Percentiles rank a stretch among this genome's conserved stretches.
These are phyloP conservation scores for Diphasiastrum complanatum DNA, from an alignment of 83 land plant species.

Conservation along the genomic window DNA sequence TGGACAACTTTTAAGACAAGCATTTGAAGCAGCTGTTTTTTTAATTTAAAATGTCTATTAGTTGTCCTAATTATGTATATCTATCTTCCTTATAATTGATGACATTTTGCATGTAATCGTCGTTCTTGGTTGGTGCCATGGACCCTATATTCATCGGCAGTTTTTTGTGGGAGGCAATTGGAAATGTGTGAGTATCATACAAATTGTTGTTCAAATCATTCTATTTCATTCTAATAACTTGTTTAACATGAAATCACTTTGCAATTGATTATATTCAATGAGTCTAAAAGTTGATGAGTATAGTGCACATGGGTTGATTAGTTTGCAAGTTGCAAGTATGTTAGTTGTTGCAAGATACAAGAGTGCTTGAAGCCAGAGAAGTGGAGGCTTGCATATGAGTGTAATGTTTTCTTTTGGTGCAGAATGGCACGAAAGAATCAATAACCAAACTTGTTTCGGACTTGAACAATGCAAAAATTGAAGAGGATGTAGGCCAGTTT, in stretches of 20 bases:
- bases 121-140: neutral
- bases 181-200: slow-evolving; percentile 77
- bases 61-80: too few relatives aligned
- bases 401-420: neutral
- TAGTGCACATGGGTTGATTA: too few relatives aligned
- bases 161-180: slow-evolving; percentile 99
- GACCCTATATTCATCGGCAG: slow-evolving; percentile 37
- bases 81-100: slow-evolving; percentile 1
- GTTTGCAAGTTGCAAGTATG: too few relatives aligned
- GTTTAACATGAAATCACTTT: too few relatives aligned
- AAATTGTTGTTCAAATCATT: too few relatives aligned
- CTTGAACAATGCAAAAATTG: slow-evolving; percentile 69
- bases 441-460: slow-evolving; percentile 83
- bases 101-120: neutral
- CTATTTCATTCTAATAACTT: too few relatives aligned
- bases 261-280: too few relatives aligned
- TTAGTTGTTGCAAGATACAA: too few relatives aligned
- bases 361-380: too few relatives aligned
- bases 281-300: too few relatives aligned
- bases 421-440: slow-evolving; percentile 88
- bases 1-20: neutral
- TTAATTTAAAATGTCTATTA: neutral
- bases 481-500: slow-evolving; percentile 78
- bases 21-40: neutral
- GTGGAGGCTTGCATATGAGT: neutral